phyloP scores from a whole-genome alignment of 768 basidiomycete species.

The Podaxis sp. region DNA sequence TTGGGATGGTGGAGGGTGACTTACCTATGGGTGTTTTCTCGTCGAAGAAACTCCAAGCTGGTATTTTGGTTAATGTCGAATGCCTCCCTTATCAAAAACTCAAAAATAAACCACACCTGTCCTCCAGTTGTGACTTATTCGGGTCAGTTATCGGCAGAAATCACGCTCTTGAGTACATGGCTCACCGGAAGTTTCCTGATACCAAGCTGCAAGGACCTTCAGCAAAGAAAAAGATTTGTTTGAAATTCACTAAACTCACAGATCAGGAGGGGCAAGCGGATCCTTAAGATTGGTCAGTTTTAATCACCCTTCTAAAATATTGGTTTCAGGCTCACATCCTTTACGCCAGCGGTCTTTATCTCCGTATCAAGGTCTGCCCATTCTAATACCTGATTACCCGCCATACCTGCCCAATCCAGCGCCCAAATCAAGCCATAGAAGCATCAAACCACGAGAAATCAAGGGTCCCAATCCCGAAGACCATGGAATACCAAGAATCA shows the following conservation, averaged over 20 bases:
- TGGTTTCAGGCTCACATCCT: constrained; percentile 33
- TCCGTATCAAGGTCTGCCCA: constrained; percentile 61
- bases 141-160: background rate
- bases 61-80: background rate
- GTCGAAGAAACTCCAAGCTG: constrained; percentile 46
- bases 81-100: background rate
- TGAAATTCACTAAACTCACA: constrained; percentile 30
- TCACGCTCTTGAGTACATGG: background rate
- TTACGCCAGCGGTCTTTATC: constrained; percentile 56
- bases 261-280: constrained; percentile 41
- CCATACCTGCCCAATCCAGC: constrained; percentile 39
- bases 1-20: background rate
- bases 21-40: constrained; percentile 41
- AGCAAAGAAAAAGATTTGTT: background rate
- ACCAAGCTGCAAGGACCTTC: constrained; percentile 32
- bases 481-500: background rate
- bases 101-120: constrained; percentile 31
- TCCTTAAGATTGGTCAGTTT: constrained; percentile 26
- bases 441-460: background rate
- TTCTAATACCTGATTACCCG: constrained; percentile 63
- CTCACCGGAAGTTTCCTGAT: constrained; percentile 43
- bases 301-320: constrained; percentile 1
- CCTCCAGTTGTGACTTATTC: constrained; percentile 46
- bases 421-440: background rate
- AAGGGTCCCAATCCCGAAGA: background rate